Base-by-base conservation (phyloP, 805 yeast species). In the Kuraishia borneana region DNA sequence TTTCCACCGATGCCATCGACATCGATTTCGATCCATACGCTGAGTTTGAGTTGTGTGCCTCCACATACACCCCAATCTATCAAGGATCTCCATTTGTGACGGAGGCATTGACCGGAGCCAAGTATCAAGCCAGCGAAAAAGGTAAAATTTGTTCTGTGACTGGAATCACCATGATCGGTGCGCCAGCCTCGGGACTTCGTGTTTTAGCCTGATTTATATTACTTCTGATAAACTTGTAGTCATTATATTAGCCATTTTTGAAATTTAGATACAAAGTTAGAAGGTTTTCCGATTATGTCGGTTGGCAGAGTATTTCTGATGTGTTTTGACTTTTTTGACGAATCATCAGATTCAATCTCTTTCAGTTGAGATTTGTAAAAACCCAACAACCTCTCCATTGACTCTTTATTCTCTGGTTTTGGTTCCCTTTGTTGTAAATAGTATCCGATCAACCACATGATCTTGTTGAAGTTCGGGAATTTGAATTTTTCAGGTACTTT, bases 11-110 rank as follows among this genome's bases (percentile, higher is more conserved):
- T 60, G 87, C 92, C 3, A 66, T 88, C 41, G 92, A 85, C 51
- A 74, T 88, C 46, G 94, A 89, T 53, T 92, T 87, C 53, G 96
- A 92, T 53, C 94, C 88, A 36, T 82, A 76, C 54, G 89, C 94
- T 2, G 87, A 83, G 37, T 88, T 88, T 55, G 92, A 82, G 33
- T 77, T 92, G 38, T 92, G 97, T 64, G 83, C 94, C 13, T 69
- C 80, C 12, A 76, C 95, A 14, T 73, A 69, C 49, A 83, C 95
- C 6, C 98, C 98, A 33, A 83, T 92, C 37, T 58, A 69, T 13
- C 28, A 70, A 44, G 92, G 87, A 13, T 60, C 78, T 21, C 78
- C 82, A 26, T 56, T 51, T 26, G 87, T 73, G 21, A 48, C 70
- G 19, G 97, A 92, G 51, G 84, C 94, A 13, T 63, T 94, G 44